Conservation (phyloP, 2,329 filamentous ascomycete genomes). For the Calonectria hongkongensis region DNA sequence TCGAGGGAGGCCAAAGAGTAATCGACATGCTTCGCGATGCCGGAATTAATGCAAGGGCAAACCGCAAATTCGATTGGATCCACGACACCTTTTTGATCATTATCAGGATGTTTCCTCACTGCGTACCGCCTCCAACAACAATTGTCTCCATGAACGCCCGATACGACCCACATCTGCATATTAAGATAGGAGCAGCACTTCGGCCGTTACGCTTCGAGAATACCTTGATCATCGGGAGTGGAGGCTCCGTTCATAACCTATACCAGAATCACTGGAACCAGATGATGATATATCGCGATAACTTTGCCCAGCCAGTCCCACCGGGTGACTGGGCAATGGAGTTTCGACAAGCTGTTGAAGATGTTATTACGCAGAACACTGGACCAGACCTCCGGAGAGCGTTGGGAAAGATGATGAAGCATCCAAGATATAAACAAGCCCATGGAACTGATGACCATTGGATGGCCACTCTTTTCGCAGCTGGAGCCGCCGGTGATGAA, state of each 20-base stretch:
- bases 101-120: slow-evolving; percentile 79
- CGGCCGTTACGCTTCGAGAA: slow-evolving; percentile 18
- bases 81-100: slow-evolving; percentile 81
- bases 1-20: slow-evolving; percentile 69
- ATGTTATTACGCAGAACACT: slow-evolving; percentile 3
- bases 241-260: slow-evolving; percentile 21
- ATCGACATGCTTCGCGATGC: slow-evolving; percentile 67
- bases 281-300: slow-evolving; percentile 17
- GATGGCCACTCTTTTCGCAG: slow-evolving; percentile 28
- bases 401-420: slow-evolving; percentile 22
- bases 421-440: slow-evolving; percentile 23
- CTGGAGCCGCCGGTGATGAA: slow-evolving; percentile 18
- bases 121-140: slow-evolving; percentile 76
- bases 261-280: slow-evolving; percentile 26
- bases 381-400: slow-evolving; percentile 16
- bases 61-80: slow-evolving; percentile 80
- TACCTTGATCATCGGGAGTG: slow-evolving; percentile 16
- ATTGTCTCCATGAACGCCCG: slow-evolving; percentile 28
- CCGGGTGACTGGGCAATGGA: slow-evolving; percentile 22
- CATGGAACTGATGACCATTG: slow-evolving; percentile 34
- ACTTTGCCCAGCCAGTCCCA: slow-evolving; percentile 25
- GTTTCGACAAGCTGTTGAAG: slow-evolving; percentile 22
- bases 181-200: slow-evolving; percentile 21
- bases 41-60: slow-evolving; percentile 72
- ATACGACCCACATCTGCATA: slow-evolving; percentile 29